Conservation (phyloP, 257 asterid genomes). For the Solanum gracilifrons region DNA sequence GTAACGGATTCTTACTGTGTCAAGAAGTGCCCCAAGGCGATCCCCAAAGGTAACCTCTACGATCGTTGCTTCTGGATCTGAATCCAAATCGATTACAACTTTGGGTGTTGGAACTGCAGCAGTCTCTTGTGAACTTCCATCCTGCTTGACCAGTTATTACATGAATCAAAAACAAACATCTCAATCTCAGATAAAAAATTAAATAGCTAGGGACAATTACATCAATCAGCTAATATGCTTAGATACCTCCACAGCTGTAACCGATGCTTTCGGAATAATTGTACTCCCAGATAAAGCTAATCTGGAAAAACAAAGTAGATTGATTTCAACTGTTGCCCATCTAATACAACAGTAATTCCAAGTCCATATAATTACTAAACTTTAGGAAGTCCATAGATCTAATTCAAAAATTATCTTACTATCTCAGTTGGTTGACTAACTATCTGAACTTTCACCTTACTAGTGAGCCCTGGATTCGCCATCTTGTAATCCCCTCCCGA, state of each 20-base stretch:
- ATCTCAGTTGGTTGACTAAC: not conserved
- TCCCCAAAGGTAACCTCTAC: conserved; percentile 93
- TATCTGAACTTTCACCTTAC: not conserved
- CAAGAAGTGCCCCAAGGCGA: conserved; percentile 93
- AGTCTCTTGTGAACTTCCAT: conserved; percentile 43
- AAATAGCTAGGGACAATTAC: not conserved
- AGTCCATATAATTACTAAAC: not conserved
- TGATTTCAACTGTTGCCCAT: not conserved
- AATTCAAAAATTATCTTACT: not conserved
- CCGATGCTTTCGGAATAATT: conserved; percentile 40
- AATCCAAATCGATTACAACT: conserved; percentile 82
- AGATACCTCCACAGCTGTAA: conserved; percentile 61
- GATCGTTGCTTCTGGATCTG: conserved; percentile 80
- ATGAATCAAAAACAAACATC: not conserved
- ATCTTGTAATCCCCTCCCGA: not conserved
- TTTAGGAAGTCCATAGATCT: not conserved
- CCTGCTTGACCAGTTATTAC: conserved; percentile 23
- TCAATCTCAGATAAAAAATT: not conserved
- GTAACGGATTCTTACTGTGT: conserved; percentile 42
- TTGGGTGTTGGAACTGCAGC: conserved; percentile 62
- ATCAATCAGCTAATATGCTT: not conserved
- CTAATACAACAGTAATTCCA: not conserved
- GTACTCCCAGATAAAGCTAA: conserved; percentile 28
- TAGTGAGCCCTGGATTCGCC: not conserved
- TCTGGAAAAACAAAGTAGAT: conserved; percentile 30